Evolutionary conservation across 352 stramenopile genomes (phyloP), one percentile per base, ranked within the genome.

Genomic region (Phytophthora palmivora): DNA sequence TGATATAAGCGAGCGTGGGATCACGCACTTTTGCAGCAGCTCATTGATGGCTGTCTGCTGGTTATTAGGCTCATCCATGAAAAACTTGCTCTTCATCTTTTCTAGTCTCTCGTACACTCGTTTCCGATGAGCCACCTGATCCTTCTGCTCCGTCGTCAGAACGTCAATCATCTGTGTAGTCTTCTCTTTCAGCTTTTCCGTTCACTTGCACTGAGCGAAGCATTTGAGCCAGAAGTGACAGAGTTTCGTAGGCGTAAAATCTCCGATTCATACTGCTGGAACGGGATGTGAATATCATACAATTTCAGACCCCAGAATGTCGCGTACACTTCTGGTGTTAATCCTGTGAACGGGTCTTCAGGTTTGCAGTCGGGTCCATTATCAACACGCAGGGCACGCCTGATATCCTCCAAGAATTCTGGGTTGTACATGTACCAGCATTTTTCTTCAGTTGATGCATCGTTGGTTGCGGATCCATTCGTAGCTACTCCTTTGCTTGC

Each of bases 251-350:
- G 63, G 18, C 85, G 83, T 6, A 74, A 49, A 60, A 95, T 95
- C 60, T 97, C 89, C 1, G 76, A 74, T 28, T 96, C 84, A 68
- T 97, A 97, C 46, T 95, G 85, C 24, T 79, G 74, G 54, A 94
- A 91, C 24, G 89, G 89, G 6, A 94, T 75, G 60, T 95, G 78
- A 34, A 97, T 89, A 66, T 97, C 89, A 55, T 96, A 96, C 30
- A 96, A 62, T 41, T 84, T 90, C 46, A 97, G 67, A 10, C 78
- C 84, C 89, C 89, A 97, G 58, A 97, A 97, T 41, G 76, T 93
- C 21, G 84, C 74, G 46, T 91, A 96, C 34, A 96, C 59, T 18
- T 92, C 84, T 34, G 79, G 84, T 22, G 83, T 87, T 68, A 94
- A 79, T 26, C 83, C 87, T 14, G 70, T 75, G 50, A 92, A 91